A percentile compares a stretch with the other conserved stretches of the same genome.
These are phyloP conservation scores for Mycena maculata DNA, from an alignment of 768 basidiomycete genomes.

Conservation along the genomic window DNA sequence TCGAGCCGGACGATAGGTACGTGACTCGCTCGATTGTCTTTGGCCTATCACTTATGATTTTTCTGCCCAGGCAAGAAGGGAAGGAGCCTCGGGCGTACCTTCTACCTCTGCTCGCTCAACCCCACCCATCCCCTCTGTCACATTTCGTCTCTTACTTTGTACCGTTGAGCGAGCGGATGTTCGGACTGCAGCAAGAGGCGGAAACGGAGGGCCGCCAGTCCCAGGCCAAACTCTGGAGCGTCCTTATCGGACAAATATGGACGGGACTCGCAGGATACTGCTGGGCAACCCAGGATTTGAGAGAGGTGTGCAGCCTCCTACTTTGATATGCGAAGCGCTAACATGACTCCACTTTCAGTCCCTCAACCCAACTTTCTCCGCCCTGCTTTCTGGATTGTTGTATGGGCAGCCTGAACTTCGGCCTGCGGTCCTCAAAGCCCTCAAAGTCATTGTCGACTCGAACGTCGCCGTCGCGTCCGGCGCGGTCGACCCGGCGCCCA, in stretches of 20 bases:
- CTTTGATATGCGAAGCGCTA: background rate
- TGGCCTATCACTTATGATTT: background rate
- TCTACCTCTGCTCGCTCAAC: slow-evolving; percentile 84
- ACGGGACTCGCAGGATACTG: slow-evolving; percentile 92
- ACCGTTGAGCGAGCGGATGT: slow-evolving; percentile 93
- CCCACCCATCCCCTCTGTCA: slow-evolving; percentile 81
- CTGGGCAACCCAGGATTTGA: slow-evolving; percentile 79
- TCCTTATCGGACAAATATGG: slow-evolving; percentile 95
- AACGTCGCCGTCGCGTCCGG: slow-evolving; percentile 67
- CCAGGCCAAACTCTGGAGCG: slow-evolving; percentile 96
- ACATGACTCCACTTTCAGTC: slow-evolving; percentile 57
- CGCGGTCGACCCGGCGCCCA: slow-evolving; percentile 43
- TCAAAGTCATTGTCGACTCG: slow-evolving; percentile 86
- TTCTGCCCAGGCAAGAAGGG: slow-evolving; percentile 65
- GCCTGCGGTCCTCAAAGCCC: slow-evolving; percentile 81
- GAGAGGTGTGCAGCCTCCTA: slow-evolving; percentile 59
- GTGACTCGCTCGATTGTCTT: slow-evolving; percentile 38
- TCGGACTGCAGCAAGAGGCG: slow-evolving; percentile 85
- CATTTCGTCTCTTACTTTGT: slow-evolving; percentile 95
- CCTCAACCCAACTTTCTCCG: slow-evolving; percentile 81
- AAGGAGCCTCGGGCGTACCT: slow-evolving; percentile 91
- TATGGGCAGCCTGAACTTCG: slow-evolving; percentile 91
- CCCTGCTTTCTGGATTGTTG: slow-evolving; percentile 92
- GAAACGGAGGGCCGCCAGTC: slow-evolving; percentile 77
- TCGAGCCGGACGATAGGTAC: slow-evolving; percentile 85